Evolutionary conservation across 1,139 yeast species (phyloP).

Genomic region (Taiozyma onychis): DNA sequence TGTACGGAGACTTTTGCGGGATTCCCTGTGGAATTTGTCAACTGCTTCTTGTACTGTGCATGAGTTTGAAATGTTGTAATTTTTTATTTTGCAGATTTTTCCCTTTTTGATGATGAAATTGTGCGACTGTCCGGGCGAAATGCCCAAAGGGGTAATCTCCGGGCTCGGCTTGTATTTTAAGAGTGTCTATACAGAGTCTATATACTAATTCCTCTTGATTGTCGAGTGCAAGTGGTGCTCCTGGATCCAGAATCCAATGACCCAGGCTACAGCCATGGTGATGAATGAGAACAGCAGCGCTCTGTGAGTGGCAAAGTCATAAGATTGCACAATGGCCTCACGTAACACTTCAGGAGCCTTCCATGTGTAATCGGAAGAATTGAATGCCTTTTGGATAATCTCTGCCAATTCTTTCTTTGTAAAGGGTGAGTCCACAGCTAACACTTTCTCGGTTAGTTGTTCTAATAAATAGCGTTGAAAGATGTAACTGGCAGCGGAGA

Average conservation of each 20-base stretch:
- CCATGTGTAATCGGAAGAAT: slow-evolving; percentile 49
- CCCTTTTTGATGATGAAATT: not conserved
- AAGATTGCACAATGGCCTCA: slow-evolving; percentile 43
- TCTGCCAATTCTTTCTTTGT: slow-evolving; percentile 31
- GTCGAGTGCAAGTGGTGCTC: slow-evolving; percentile 24
- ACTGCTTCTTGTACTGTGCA: too few species aligned
- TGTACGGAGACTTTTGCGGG: too few species aligned
- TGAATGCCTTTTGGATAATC: slow-evolving; percentile 47
- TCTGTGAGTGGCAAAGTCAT: slow-evolving; percentile 38
- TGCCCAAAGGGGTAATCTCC: not conserved
- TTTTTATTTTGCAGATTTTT: not conserved
- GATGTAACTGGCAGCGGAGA: slow-evolving; percentile 59
- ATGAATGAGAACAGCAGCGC: slow-evolving; percentile 42
- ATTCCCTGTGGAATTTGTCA: too few species aligned
- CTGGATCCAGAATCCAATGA: slow-evolving; percentile 20
- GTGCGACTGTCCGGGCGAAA: not conserved
- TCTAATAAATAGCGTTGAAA: slow-evolving; percentile 40
- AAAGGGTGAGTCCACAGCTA: slow-evolving; percentile 26
- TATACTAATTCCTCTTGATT: slow-evolving; percentile 14
- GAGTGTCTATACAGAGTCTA: not conserved
- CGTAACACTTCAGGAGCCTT: slow-evolving; percentile 45
- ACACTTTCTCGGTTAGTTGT: slow-evolving; percentile 23
- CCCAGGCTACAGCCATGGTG: slow-evolving; percentile 34
- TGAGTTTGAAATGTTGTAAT: too few species aligned
- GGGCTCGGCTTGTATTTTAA: not conserved